phyloP scores from a whole-genome alignment of 2,329 filamentous ascomycete species.

The Catunica adiposa region DNA sequence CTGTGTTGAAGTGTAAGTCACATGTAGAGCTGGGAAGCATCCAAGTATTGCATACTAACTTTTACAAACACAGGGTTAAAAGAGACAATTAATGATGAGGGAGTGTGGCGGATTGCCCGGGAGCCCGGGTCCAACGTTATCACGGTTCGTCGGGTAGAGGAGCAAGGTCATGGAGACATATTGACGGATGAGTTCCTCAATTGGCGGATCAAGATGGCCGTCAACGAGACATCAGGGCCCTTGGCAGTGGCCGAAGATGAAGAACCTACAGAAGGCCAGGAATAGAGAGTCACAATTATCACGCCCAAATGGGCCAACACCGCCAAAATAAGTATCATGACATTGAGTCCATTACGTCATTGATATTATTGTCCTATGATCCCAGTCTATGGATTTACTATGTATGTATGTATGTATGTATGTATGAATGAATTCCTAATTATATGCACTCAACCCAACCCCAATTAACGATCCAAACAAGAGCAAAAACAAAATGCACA shows the following conservation, averaged over 20 bases:
- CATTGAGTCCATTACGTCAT: neutral
- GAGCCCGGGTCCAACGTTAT: constrained; percentile 45
- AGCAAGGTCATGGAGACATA: constrained; percentile 59
- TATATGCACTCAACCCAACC: no score
- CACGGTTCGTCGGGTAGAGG: constrained; percentile 57
- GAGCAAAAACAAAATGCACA: neutral
- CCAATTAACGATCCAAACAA: neutral
- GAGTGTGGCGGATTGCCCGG: constrained; percentile 67
- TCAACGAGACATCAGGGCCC: constrained; percentile 9
- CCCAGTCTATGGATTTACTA: neutral
- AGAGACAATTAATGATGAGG: constrained; percentile 47
- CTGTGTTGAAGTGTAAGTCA: constrained; percentile 57
- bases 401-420: neutral
- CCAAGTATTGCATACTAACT: neutral
- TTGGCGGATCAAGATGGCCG: constrained; percentile 42
- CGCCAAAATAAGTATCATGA: no score
- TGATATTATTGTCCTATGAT: neutral
- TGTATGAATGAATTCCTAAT: neutral
- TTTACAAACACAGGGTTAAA: constrained; percentile 33
- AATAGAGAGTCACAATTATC: neutral
- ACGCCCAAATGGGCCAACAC: no score
- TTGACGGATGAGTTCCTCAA: constrained; percentile 61
- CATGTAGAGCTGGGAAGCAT: neutral
- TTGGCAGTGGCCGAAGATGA: neutral
- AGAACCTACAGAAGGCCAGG: neutral